Evolutionary conservation across 768 basidiomycete genomes (phyloP).

Genomic region (Gloeopeniophorella convolvens): DNA sequence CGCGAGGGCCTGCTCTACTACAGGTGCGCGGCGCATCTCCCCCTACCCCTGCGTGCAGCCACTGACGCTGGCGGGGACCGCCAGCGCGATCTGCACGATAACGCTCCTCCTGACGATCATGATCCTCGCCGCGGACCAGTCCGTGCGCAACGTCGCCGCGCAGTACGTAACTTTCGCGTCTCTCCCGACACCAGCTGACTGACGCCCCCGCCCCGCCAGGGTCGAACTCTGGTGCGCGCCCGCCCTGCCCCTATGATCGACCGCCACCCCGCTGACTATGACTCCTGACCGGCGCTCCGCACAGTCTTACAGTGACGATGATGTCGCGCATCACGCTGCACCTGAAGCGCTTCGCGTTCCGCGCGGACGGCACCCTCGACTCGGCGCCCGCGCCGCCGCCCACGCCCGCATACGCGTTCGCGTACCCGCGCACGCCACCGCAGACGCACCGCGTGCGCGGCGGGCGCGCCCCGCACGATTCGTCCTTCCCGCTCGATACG

Average conservation of each 20-base stretch:
- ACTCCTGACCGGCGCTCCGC: background rate
- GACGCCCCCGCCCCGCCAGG: background rate
- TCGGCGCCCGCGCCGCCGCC: background rate
- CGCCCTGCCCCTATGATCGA: too few relatives aligned
- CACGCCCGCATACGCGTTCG: background rate
- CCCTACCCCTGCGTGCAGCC: too few relatives aligned
- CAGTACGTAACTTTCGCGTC: slow-evolving; percentile 21
- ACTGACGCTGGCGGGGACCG: background rate
- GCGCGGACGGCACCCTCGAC: slow-evolving; percentile 26
- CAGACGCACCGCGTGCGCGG: too few relatives aligned
- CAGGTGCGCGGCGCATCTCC: background rate
- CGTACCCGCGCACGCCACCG: background rate
- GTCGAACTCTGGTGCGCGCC: slow-evolving; percentile 7
- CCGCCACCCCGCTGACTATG: too few relatives aligned
- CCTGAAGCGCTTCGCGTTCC: slow-evolving; percentile 28
- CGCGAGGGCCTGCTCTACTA: slow-evolving; percentile 12
- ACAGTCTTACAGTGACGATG: slow-evolving; percentile 44
- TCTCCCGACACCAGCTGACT: background rate
- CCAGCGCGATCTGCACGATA: slow-evolving; percentile 34
- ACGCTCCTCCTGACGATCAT: slow-evolving; percentile 35
- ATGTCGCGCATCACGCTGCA: slow-evolving; percentile 64
- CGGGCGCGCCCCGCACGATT: too few relatives aligned
- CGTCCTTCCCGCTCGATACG: too few relatives aligned
- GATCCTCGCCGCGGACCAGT: slow-evolving; percentile 28
- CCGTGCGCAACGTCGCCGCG: slow-evolving; percentile 33